These are phyloP conservation scores for Coemansia sp. DNA, from an alignment of 192 early-diverging fungal genomes.

Conservation along the genomic window DNA sequence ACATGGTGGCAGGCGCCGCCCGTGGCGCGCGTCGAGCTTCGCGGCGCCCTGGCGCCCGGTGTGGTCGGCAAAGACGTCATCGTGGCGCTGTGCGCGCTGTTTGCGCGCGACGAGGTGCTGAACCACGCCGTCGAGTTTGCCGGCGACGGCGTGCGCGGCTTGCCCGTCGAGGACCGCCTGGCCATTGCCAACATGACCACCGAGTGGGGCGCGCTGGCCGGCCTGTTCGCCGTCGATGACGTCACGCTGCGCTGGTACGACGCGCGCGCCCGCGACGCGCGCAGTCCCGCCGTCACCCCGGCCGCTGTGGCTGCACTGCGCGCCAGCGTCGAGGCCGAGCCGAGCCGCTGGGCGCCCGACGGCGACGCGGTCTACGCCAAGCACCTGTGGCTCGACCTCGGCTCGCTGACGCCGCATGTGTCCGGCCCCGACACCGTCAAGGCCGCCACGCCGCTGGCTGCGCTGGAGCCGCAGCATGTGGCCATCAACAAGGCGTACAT, in stretches of 20 bases:
- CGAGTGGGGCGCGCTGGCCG: conserved; percentile 98
- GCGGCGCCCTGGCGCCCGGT: conserved; percentile 69
- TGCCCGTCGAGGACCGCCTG: conserved; percentile 86
- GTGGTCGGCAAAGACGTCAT: conserved; percentile 98
- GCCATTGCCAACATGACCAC: conserved; percentile 99
- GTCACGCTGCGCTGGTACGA: conserved; percentile 69
- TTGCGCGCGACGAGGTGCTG: conserved; percentile 92
- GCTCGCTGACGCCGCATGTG: conserved; percentile 81
- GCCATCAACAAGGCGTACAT: conserved; percentile 95
- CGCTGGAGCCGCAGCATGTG: conserved; percentile 69
- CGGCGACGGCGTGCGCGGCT: conserved; percentile 57
- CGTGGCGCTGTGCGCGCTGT: conserved; percentile 86
- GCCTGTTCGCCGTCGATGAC: conserved; percentile 91
- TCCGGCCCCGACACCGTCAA: conserved; percentile 98
- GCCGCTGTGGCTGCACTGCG: conserved; percentile 51
- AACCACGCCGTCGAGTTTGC: conserved; percentile 97
- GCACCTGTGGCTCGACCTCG: conserved; percentile 80
- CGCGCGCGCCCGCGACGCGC: conserved; percentile 47
- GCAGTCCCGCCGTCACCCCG: conserved; percentile 48
- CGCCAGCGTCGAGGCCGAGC: conserved; percentile 26
- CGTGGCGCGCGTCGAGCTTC: conserved; percentile 84
- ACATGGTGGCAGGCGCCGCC: conserved; percentile 99
- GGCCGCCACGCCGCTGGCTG: conserved; percentile 72
- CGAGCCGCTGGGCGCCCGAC: conserved; percentile 43
- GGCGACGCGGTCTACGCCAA: conserved; percentile 75